A percentile compares a stretch with the other conserved stretches of the same genome.
phyloP scores from a whole-genome alignment of 2,329 filamentous ascomycete species.

The Pseudogymnoascus sp. region DNA sequence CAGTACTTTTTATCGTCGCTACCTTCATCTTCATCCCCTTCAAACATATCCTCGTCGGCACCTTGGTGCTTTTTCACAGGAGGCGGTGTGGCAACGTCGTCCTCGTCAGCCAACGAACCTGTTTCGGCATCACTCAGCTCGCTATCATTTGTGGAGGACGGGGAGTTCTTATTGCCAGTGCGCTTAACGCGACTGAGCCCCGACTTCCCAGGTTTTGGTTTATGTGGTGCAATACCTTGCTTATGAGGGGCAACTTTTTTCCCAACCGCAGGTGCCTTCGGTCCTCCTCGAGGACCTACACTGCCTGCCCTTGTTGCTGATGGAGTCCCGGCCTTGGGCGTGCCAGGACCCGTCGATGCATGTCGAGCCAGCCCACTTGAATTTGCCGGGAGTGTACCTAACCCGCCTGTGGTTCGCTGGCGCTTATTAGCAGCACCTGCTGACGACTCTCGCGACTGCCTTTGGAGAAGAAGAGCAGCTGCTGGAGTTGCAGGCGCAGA shows the following conservation, averaged over 20 bases:
- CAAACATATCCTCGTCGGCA: slow-evolving; percentile 45
- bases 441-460: slow-evolving; percentile 49
- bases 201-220: slow-evolving; percentile 40
- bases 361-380: slow-evolving; percentile 54
- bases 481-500: slow-evolving; percentile 54
- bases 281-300: slow-evolving; percentile 45
- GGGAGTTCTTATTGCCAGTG: slow-evolving; percentile 45
- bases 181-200: slow-evolving; percentile 54
- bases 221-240: slow-evolving; percentile 24
- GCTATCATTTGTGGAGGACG: slow-evolving; percentile 54
- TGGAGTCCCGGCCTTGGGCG: slow-evolving; percentile 42
- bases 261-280: slow-evolving; percentile 28
- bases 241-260: slow-evolving; percentile 27
- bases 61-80: slow-evolving; percentile 43
- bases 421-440: slow-evolving; percentile 52
- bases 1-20: slow-evolving; percentile 74
- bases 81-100: slow-evolving; percentile 28
- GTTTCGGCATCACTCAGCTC: slow-evolving; percentile 57
- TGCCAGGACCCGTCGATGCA: slow-evolving; percentile 54
- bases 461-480: slow-evolving; percentile 50
- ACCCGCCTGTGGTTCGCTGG: slow-evolving; percentile 35
- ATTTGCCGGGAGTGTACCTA: slow-evolving; percentile 39
- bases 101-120: slow-evolving; percentile 44
- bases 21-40: slow-evolving; percentile 59
- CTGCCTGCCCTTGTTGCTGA: slow-evolving; percentile 43